Percentiles rank a stretch among this genome's conserved stretches.
phyloP scores from a whole-genome alignment of 2,329 filamentous ascomycete genomes.

The Fusarium mangiferae region DNA sequence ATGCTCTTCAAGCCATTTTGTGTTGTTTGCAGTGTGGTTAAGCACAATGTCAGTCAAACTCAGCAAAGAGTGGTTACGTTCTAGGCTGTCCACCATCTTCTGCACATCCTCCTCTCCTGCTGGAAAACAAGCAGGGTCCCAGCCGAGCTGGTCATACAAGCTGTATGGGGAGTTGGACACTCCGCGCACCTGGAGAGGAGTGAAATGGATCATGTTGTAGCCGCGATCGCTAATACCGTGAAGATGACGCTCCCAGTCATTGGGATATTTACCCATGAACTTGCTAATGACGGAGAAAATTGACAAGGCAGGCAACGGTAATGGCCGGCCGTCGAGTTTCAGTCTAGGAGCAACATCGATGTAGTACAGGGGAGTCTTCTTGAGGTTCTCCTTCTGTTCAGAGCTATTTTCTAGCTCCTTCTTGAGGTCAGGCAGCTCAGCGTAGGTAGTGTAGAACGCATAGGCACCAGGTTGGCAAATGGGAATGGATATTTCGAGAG shows the following conservation, averaged over 20 bases:
- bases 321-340: slow-evolving; percentile 74
- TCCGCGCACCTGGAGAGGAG: slow-evolving; percentile 88
- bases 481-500: slow-evolving; percentile 88
- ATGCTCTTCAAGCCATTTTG: slow-evolving; percentile 91
- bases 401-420: slow-evolving; percentile 41
- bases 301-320: slow-evolving; percentile 88
- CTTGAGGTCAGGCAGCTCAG: slow-evolving; percentile 78
- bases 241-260: slow-evolving; percentile 90
- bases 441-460: slow-evolving; percentile 93
- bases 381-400: slow-evolving; percentile 57
- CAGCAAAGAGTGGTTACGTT: slow-evolving; percentile 84
- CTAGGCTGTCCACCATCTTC: slow-evolving; percentile 81
- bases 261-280: slow-evolving; percentile 94
- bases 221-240: slow-evolving; percentile 87
- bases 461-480: slow-evolving; percentile 87
- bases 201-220: slow-evolving; percentile 99
- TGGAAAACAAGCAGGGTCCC: slow-evolving; percentile 85
- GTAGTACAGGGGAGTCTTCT: slow-evolving; percentile 83
- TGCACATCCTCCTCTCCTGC: slow-evolving; percentile 85
- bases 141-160: slow-evolving; percentile 89
- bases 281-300: slow-evolving; percentile 96
- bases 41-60: slow-evolving; percentile 96
- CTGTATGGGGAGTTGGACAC: slow-evolving; percentile 97
- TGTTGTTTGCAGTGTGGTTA: slow-evolving; percentile 98
- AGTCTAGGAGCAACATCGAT: slow-evolving; percentile 91